Conservation (phyloP, 768 basidiomycete species). For the Termitomyces sp. region DNA sequence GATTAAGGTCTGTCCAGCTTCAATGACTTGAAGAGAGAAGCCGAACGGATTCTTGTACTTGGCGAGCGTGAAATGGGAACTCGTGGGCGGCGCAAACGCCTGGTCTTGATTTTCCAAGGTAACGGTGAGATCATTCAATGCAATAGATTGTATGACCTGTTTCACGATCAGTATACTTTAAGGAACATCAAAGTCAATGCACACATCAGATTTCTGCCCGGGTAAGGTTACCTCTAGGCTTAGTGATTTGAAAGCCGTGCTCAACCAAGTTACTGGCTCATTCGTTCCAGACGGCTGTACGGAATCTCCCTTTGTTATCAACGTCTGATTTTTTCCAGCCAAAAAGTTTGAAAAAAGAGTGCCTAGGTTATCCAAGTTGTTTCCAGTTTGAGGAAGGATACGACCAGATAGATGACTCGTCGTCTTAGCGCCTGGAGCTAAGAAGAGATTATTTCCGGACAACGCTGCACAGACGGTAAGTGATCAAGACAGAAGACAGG, state of each 20-base stretch:
- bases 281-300: slow-evolving; percentile 53
- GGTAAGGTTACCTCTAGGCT: slow-evolving; percentile 56
- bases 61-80: slow-evolving; percentile 49
- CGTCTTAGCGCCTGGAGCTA: slow-evolving; percentile 43
- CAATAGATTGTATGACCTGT: slow-evolving; percentile 60
- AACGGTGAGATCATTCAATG: slow-evolving; percentile 50
- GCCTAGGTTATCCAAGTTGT: slow-evolving; percentile 47
- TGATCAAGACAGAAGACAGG: background rate
- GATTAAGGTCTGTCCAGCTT: slow-evolving; percentile 48
- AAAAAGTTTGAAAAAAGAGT: slow-evolving; percentile 62
- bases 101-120: slow-evolving; percentile 45
- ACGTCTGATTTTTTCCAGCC: slow-evolving; percentile 55
- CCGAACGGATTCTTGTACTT: slow-evolving; percentile 72
- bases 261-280: slow-evolving; percentile 55
- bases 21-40: slow-evolving; percentile 61
- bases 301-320: slow-evolving; percentile 51
- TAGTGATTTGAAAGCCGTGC: slow-evolving; percentile 63
- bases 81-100: slow-evolving; percentile 53
- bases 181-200: slow-evolving; percentile 6
- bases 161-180: background rate
- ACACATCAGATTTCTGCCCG: slow-evolving; percentile 49
- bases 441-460: slow-evolving; percentile 38
- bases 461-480: slow-evolving; percentile 35
- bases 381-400: slow-evolving; percentile 57
- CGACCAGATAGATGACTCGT: slow-evolving; percentile 54